Percentiles rank a stretch among this genome's conserved stretches.
phyloP scores from a whole-genome alignment of 192 early-diverging fungal species.

The Coemansia reversa region DNA sequence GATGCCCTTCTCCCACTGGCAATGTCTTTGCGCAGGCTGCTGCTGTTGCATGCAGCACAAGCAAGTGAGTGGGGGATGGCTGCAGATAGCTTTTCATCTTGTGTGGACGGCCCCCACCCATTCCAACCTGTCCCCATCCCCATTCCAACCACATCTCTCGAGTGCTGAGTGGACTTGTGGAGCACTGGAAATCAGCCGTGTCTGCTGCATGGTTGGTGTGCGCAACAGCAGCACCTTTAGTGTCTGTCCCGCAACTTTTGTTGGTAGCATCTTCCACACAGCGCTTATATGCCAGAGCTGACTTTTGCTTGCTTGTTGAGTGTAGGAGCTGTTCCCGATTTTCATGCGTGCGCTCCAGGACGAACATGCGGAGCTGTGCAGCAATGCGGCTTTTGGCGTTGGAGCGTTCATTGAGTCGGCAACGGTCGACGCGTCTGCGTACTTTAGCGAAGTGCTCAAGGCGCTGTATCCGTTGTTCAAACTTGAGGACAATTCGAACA shows the following conservation, averaged over 20 bases:
- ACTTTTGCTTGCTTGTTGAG: neutral
- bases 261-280: neutral
- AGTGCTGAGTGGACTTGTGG: neutral
- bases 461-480: conserved; percentile 67
- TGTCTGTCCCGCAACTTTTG: neutral
- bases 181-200: neutral
- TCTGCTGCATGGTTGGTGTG: neutral
- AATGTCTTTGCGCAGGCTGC: neutral
- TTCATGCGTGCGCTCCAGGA: conserved; percentile 72
- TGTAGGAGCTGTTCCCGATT: conserved; percentile 63
- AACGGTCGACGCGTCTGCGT: conserved; percentile 64
- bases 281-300: neutral
- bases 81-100: neutral
- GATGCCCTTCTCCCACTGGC: neutral
- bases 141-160: neutral
- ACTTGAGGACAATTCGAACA: conserved; percentile 41
- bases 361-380: conserved; percentile 77
- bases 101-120: neutral
- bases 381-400: conserved; percentile 82
- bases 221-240: neutral
- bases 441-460: conserved; percentile 63
- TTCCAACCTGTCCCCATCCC: neutral
- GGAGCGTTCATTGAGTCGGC: conserved; percentile 71
- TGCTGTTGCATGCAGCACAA: neutral
- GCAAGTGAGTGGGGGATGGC: neutral